Evolutionary conservation across 148 eudicot genomes (phyloP).

Genomic region (Vaccinium macrocarpon): DNA sequence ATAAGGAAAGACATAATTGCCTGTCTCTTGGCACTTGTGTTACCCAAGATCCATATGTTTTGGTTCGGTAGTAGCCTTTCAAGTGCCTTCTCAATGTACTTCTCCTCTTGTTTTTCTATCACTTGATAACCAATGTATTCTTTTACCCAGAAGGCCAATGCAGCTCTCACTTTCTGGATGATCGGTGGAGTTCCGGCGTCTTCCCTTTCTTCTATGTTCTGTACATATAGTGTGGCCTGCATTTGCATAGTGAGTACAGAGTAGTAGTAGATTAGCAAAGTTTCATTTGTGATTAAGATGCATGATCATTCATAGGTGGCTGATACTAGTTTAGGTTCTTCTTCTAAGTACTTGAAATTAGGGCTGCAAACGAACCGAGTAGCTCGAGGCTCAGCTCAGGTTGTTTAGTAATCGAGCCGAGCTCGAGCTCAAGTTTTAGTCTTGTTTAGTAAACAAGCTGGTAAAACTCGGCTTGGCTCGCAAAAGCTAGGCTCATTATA

Average conservation of each 20-base stretch:
- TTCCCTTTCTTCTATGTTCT: slow-evolving; percentile 39
- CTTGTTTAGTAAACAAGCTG: no score
- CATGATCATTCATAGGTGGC: background rate
- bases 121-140: slow-evolving; percentile 39
- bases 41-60: slow-evolving; percentile 32
- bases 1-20: slow-evolving; percentile 45
- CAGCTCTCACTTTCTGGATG: slow-evolving; percentile 37
- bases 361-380: no score
- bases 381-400: no score
- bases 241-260: background rate
- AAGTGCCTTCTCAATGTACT: slow-evolving; percentile 29
- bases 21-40: slow-evolving; percentile 29
- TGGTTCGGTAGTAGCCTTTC: slow-evolving; percentile 28
- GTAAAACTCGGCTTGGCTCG: no score
- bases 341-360: background rate
- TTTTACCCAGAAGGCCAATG: slow-evolving; percentile 51
- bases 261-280: slow-evolving; percentile 3
- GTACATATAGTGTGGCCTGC: slow-evolving; percentile 41
- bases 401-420: no score
- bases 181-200: slow-evolving; percentile 50
- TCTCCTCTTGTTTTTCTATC: slow-evolving; percentile 32
- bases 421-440: no score
- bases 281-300: background rate
- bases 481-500: no score
- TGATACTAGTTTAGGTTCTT: background rate